Conservation (phyloP, 257 asterid species). For the Ilex aquifolium region DNA sequence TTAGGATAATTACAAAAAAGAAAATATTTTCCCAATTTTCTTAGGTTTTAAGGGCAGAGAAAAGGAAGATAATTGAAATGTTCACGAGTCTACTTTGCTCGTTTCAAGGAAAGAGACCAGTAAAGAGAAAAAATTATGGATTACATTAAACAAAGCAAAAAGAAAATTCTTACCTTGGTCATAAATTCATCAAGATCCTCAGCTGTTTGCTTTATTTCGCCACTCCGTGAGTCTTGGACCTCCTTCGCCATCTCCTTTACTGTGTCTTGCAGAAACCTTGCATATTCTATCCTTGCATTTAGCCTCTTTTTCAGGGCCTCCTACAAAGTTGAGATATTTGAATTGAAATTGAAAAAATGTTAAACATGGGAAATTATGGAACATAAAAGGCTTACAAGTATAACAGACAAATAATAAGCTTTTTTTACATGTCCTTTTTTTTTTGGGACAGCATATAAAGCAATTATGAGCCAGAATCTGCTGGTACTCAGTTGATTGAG, state of each 20-base stretch:
- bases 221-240: constrained; percentile 73
- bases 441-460: too few species aligned
- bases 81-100: neutral
- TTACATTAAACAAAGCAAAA: neutral
- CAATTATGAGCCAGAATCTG: too few species aligned
- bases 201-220: constrained; percentile 78
- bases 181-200: constrained; percentile 86
- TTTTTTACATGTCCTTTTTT: too few species aligned
- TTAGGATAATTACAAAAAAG: neutral
- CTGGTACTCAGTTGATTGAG: too few species aligned
- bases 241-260: constrained; percentile 92
- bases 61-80: constrained; percentile 3
- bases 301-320: constrained; percentile 75
- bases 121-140: neutral
- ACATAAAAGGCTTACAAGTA: too few species aligned
- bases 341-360: neutral
- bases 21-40: neutral
- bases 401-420: too few species aligned
- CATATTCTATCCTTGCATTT: constrained; percentile 76
- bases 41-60: constrained; percentile 1
- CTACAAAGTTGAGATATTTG: constrained; percentile 29
- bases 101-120: neutral
- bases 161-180: constrained; percentile 38
- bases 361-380: too few species aligned
- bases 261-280: constrained; percentile 83